A percentile compares a stretch with the other conserved stretches of the same genome.
These are phyloP conservation scores for Aspergillus sp. DNA, from an alignment of 2,329 filamentous ascomycete genomes.

Conservation along the genomic window DNA sequence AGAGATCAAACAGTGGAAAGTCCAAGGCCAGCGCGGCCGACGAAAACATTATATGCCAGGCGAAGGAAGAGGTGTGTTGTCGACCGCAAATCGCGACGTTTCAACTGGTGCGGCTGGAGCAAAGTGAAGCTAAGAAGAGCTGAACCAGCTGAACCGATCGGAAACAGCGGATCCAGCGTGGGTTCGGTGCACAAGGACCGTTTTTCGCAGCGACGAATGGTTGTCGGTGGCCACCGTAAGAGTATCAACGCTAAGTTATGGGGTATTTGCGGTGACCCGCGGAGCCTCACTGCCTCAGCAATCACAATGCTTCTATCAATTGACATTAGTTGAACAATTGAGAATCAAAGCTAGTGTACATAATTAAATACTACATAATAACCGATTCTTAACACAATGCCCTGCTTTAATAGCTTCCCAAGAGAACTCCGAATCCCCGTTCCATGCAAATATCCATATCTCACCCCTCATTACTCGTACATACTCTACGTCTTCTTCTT, in stretches of 20 bases:
- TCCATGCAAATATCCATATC: neutral
- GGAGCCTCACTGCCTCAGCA: neutral
- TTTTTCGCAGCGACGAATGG: neutral
- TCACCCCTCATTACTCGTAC: neutral
- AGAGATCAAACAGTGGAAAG: slow-evolving; percentile 2
- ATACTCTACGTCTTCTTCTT: slow-evolving; percentile 32
- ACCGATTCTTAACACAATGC: neutral
- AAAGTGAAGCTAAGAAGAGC: neutral
- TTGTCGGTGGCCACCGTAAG: neutral
- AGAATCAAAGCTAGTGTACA: neutral
- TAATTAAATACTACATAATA: neutral
- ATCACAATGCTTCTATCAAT: neutral
- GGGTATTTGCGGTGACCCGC: neutral
- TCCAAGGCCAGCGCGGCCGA: neutral
- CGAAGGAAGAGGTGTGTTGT: neutral
- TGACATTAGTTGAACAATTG: neutral
- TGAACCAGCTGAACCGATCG: neutral
- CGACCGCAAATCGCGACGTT: neutral
- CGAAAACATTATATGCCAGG: slow-evolving; percentile 11
- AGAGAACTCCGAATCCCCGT: neutral
- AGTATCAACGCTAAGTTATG: neutral
- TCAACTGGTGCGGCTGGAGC: neutral
- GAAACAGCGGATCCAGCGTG: neutral
- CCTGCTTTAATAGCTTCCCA: neutral
- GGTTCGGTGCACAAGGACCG: neutral